Evolutionary conservation across 2,329 filamentous ascomycete species (phyloP).

Genomic region (Pseudocercospora ulei): DNA sequence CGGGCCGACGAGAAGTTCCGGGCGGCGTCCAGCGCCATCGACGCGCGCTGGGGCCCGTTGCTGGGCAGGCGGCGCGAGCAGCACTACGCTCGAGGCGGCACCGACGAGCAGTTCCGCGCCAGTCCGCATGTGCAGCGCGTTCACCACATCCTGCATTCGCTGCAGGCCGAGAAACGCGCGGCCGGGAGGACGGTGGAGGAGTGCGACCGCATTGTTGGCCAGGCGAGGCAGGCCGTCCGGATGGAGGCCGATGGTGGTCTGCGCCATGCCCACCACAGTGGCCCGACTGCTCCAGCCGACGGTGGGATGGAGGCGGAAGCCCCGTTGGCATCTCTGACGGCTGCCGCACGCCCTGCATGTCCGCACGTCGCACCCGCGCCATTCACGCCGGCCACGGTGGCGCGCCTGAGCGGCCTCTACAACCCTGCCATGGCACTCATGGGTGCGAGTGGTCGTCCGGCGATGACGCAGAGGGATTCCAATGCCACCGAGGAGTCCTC

Average conservation of each 20-base stretch:
- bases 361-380: no score
- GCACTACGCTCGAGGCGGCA: constrained; percentile 1
- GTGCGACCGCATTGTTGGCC: constrained; percentile 1
- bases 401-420: neutral
- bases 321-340: no score
- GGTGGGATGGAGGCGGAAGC: no score
- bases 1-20: neutral
- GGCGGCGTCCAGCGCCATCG: neutral
- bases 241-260: no score
- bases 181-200: neutral
- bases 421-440: neutral
- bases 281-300: no score
- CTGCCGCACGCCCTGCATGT: no score
- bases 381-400: no score
- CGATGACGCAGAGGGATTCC: no score
- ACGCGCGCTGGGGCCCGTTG: neutral
- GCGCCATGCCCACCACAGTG: no score
- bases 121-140: neutral
- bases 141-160: neutral
- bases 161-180: neutral
- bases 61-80: neutral
- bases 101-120: neutral
- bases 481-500: no score
- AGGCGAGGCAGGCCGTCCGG: neutral
- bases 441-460: neutral